These are phyloP conservation scores for Pueraria montana DNA, from an alignment of 306 rosid genomes.

Conservation along the genomic window DNA sequence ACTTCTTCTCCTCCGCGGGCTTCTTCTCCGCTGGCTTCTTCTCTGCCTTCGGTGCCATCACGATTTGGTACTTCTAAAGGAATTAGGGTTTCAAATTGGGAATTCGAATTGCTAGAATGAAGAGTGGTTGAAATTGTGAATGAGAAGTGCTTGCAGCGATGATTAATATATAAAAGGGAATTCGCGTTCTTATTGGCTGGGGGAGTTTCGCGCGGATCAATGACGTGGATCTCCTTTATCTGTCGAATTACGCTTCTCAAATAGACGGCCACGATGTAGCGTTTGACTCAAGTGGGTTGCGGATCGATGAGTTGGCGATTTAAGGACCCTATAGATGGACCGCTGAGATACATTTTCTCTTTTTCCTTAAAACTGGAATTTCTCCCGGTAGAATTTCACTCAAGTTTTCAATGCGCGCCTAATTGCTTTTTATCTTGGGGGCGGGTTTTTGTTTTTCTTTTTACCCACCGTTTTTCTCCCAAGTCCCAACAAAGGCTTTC, in stretches of 20 bases:
- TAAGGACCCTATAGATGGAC: background rate
- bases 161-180: background rate
- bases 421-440: no score
- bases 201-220: constrained; percentile 42
- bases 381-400: no score
- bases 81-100: constrained; percentile 27
- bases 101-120: background rate
- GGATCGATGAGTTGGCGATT: background rate
- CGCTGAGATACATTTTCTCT: background rate
- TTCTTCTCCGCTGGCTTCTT: constrained; percentile 62
- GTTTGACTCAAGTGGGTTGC: background rate
- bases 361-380: background rate
- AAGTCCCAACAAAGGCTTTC: no score
- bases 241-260: background rate
- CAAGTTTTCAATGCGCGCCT: no score
- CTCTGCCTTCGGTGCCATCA: constrained; percentile 75
- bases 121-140: no score
- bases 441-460: no score
- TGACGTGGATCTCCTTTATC: constrained; percentile 36
- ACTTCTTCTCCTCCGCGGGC: constrained; percentile 74
- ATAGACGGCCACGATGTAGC: constrained; percentile 29
- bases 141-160: no score
- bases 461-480: no score
- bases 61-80: no score
- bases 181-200: constrained; percentile 33